Base-by-base conservation (phyloP, 2,329 filamentous ascomycete species). In the Zymoseptoria ardabiliae region DNA sequence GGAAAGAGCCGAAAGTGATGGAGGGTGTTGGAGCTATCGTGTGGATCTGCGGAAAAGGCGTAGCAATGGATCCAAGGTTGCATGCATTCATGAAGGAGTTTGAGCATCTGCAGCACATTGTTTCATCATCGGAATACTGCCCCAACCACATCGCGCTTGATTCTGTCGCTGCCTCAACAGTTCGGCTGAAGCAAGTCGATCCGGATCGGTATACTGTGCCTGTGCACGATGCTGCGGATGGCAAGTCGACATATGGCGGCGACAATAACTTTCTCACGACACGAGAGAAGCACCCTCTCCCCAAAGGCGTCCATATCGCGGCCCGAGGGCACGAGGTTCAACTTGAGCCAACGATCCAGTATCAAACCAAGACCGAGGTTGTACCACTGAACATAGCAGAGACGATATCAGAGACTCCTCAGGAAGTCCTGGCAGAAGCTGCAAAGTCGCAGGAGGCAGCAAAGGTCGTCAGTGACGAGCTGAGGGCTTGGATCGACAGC, bases 31-130 rank as follows among this genome's bases (percentile, higher is more conserved):
- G 81, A 52, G 81, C 81, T 49, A 82, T 95, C 54, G 83, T 94
- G 66, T 99, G 94, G 93, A 85, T 90, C 22, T 80, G 97, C 23
- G 90, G 90, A 0, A 79, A 81, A 4, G 85, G 82, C 2, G 79
- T 97, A 13, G 77, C 81, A 6, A 76, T 81, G 3, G 82, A 94
- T 71, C 69, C 81, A 10, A 79, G 79, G 21, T 74, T 99, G 19
- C 80, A 81, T 58, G 75, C 81, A 1, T 96, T 96, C 70, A 90
- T 95, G 73, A 68, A 80, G 25, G 78, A 82, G 41, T 82, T 84
- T 64, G 72, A 78, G 1, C 69, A 82, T 17, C 73, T 89, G 41
- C 82, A 88, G 71, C 94, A 99, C 72, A 78, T 93, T 51, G 80
- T 99, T 17, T 89, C 91, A 19, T 87, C 90, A 1, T 74, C 81